These are phyloP conservation scores for Pleurotus ostreatus DNA, from an alignment of 768 basidiomycete genomes.

Conservation along the genomic window DNA sequence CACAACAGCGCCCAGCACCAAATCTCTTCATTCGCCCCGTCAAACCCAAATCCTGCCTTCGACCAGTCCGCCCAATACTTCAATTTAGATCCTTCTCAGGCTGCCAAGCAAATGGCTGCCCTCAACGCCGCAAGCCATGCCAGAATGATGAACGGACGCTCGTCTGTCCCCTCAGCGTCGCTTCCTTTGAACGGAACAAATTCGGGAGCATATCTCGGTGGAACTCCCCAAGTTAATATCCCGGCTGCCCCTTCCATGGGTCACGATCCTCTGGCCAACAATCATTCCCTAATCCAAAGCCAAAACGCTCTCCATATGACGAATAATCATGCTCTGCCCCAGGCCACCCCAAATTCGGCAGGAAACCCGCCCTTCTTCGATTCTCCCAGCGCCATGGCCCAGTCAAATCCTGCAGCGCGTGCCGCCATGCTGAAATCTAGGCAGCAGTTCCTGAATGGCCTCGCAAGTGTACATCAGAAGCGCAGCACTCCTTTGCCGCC, in stretches of 20 bases:
- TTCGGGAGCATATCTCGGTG: slow-evolving; percentile 66
- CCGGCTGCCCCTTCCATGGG: slow-evolving; percentile 26
- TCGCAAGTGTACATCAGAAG: slow-evolving; percentile 56
- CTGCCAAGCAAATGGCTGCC: slow-evolving; percentile 80
- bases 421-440: slow-evolving; percentile 39
- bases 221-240: slow-evolving; percentile 44
- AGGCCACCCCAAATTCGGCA: slow-evolving; percentile 30
- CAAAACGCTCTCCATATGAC: slow-evolving; percentile 43
- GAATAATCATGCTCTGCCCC: slow-evolving; percentile 31
- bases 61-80: slow-evolving; percentile 38
- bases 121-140: slow-evolving; percentile 62
- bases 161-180: slow-evolving; percentile 25
- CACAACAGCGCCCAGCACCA: slow-evolving; percentile 25
- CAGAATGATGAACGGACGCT: slow-evolving; percentile 51
- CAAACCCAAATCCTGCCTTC: slow-evolving; percentile 12
- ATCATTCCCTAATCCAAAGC: slow-evolving; percentile 17
- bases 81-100: slow-evolving; percentile 60
- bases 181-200: slow-evolving; percentile 50
- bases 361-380: slow-evolving; percentile 40
- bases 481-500: slow-evolving; percentile 70
- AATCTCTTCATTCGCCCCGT: slow-evolving; percentile 21
- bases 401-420: slow-evolving; percentile 26
- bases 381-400: slow-evolving; percentile 30
- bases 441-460: slow-evolving; percentile 54
- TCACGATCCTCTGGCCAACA: slow-evolving; percentile 37